phyloP scores from a whole-genome alignment of 495 filamentous ascomycete genomes.

The Entonaema liquescens region DNA sequence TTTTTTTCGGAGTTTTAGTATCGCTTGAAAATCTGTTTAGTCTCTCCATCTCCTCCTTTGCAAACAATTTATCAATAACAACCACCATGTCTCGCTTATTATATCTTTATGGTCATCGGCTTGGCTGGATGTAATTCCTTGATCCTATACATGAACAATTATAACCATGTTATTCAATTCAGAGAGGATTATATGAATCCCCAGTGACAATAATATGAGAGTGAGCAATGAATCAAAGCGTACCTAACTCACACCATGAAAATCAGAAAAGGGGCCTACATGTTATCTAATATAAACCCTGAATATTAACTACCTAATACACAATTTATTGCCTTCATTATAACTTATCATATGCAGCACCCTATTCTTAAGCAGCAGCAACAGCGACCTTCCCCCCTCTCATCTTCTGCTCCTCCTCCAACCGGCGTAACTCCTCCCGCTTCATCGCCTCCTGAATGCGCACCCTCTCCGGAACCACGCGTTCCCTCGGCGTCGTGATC shows the following conservation, averaged over 20 bases:
- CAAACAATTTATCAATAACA: not conserved
- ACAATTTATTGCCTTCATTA: not conserved
- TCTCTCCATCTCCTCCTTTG: not conserved
- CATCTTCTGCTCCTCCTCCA: slow-evolving; percentile 45
- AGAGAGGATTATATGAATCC: not conserved
- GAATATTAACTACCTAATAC: not conserved
- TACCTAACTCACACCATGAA: not conserved
- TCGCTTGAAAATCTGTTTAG: not conserved
- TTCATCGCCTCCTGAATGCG: slow-evolving; percentile 61
- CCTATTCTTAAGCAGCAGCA: not conserved
- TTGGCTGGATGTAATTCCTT: not conserved
- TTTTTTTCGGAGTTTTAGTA: not conserved
- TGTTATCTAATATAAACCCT: not conserved
- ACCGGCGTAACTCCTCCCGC: slow-evolving; percentile 53
- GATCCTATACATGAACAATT: not conserved
- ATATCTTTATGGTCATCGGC: not conserved
- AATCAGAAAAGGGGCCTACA: not conserved
- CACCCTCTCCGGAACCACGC: slow-evolving; percentile 52
- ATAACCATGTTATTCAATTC: not conserved
- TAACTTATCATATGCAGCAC: no score
- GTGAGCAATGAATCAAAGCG: no score
- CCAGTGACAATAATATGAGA: not conserved
- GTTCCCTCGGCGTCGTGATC: slow-evolving; percentile 63
- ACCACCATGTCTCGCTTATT: not conserved
- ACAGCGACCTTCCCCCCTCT: slow-evolving; percentile 22